Percentiles rank a stretch among this genome's conserved stretches.
Evolutionary conservation across 164 flowering plant species (phyloP).

Genomic region (Magnolia sinica): DNA sequence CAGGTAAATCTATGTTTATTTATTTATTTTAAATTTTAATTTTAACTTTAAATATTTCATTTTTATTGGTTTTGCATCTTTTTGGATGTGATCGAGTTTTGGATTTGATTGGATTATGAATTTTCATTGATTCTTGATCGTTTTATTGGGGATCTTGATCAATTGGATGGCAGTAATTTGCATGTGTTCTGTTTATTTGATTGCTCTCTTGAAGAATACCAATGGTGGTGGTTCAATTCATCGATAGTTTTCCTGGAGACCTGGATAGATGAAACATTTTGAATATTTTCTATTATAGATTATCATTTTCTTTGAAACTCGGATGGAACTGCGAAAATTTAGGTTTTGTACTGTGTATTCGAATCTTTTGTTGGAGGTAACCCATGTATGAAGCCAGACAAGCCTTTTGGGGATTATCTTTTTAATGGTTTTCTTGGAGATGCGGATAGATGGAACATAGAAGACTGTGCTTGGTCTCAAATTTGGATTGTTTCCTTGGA

Average conservation of each 20-base stretch:
- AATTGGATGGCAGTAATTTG: neutral
- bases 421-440: neutral
- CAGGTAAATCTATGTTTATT: slow-evolving; percentile 39
- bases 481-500: neutral
- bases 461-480: neutral
- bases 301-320: neutral
- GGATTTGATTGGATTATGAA: neutral
- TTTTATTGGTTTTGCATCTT: neutral
- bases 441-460: neutral
- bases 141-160: neutral
- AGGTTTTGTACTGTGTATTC: neutral
- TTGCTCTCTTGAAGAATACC: neutral
- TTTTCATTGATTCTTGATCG: neutral
- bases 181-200: neutral
- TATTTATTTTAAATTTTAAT: neutral
- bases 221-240: neutral
- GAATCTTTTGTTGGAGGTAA: neutral
- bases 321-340: neutral
- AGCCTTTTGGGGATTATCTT: neutral
- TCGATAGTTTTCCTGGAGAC: neutral
- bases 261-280: neutral
- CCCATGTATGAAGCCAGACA: neutral
- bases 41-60: neutral
- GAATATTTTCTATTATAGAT: neutral
- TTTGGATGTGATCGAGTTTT: neutral